Evolutionary conservation across 257 asterid species (phyloP).

Genomic region (Penstemon barbatus): DNA sequence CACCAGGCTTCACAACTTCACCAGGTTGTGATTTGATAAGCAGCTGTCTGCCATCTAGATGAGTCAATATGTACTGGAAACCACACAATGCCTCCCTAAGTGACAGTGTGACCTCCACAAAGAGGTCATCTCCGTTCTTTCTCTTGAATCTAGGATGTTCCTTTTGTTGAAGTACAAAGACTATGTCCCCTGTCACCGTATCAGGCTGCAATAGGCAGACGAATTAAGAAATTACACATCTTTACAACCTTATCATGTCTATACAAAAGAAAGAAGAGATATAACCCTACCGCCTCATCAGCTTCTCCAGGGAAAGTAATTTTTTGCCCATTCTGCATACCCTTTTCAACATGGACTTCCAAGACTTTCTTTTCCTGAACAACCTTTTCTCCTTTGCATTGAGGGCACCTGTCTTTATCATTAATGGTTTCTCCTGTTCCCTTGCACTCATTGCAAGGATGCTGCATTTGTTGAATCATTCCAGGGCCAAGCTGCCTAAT

Average conservation of each 20-base stretch:
- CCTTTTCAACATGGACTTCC: slow-evolving; percentile 61
- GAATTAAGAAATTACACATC: no score
- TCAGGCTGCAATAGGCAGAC: slow-evolving; percentile 43
- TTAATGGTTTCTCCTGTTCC: slow-evolving; percentile 58
- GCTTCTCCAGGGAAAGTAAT: slow-evolving; percentile 59
- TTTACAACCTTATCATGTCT: background rate
- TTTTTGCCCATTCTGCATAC: slow-evolving; percentile 57
- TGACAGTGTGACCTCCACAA: slow-evolving; percentile 41
- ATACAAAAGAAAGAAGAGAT: no score
- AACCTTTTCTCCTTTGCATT: slow-evolving; percentile 60
- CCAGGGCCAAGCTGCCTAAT: slow-evolving; percentile 59
- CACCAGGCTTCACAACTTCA: slow-evolving; percentile 61
- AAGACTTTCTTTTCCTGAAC: slow-evolving; percentile 55
- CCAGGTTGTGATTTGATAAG: slow-evolving; percentile 51
- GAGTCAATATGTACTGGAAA: slow-evolving; percentile 49
- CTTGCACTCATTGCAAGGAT: slow-evolving; percentile 50
- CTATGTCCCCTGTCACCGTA: slow-evolving; percentile 54
- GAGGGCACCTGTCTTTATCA: slow-evolving; percentile 50
- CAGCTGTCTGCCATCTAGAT: slow-evolving; percentile 52
- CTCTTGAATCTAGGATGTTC: slow-evolving; percentile 55
- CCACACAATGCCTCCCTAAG: slow-evolving; percentile 56
- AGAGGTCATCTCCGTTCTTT: slow-evolving; percentile 49
- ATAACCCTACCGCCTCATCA: slow-evolving; percentile 49
- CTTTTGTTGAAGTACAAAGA: slow-evolving; percentile 58
- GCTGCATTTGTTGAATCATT: slow-evolving; percentile 65